These are phyloP conservation scores for Sporothrix euskadiensis DNA, from an alignment of 2,329 filamentous ascomycete genomes.

Conservation along the genomic window DNA sequence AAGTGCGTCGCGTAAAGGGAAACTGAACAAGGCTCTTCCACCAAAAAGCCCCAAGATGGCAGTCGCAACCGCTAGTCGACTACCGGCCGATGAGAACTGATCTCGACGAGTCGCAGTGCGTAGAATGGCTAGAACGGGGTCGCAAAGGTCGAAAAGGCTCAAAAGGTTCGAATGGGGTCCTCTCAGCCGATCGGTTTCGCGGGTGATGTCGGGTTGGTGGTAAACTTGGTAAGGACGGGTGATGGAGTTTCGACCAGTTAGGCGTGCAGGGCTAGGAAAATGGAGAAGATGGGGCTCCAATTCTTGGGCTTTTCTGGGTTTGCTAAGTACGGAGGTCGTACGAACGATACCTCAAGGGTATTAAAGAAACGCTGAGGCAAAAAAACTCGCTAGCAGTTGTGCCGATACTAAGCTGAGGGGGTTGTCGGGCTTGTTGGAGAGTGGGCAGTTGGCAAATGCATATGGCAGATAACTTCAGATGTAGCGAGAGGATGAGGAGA, in stretches of 20 bases:
- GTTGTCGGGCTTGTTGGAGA: background rate
- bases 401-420: slow-evolving; percentile 16
- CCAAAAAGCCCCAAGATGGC: background rate
- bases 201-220: slow-evolving; percentile 31
- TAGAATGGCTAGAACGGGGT: background rate
- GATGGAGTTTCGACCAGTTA: background rate
- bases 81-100: background rate
- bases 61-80: background rate
- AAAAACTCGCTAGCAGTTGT: slow-evolving; percentile 19
- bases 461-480: background rate
- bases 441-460: background rate
- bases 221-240: background rate
- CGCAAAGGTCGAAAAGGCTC: background rate
- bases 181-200: slow-evolving; percentile 26
- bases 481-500: slow-evolving; percentile 7
- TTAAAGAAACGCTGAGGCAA: background rate
- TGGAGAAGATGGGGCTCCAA: background rate
- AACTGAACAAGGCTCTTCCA: background rate
- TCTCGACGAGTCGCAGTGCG: background rate
- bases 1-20: background rate
- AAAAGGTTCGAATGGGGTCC: background rate
- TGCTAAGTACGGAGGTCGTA: background rate
- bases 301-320: background rate
- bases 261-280: background rate
- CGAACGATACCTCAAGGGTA: background rate